A percentile compares a stretch with the other conserved stretches of the same genome.
Evolutionary conservation across 345 rosid genomes (phyloP).

Genomic region (Jatropha curcas): DNA sequence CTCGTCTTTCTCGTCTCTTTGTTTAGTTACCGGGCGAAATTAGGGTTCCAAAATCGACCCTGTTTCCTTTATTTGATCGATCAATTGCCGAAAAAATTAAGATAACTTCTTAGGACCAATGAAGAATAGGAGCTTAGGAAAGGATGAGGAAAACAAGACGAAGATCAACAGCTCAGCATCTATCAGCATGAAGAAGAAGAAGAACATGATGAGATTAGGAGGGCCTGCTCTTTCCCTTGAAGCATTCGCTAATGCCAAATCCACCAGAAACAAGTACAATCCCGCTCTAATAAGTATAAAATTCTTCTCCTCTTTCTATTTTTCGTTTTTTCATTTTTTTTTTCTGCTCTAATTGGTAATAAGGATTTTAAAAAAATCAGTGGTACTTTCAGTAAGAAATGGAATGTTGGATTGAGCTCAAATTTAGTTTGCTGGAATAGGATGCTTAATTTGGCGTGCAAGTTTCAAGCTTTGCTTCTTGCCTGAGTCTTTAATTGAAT

Average conservation of each 20-base stretch:
- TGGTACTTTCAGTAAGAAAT: background rate
- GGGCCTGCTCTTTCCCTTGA: conserved; percentile 84
- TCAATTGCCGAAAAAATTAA: background rate
- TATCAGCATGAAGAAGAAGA: conserved; percentile 28
- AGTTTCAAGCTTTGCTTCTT: background rate
- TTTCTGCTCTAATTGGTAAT: background rate
- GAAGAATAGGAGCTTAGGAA: conserved; percentile 34
- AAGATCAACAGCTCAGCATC: conserved; percentile 25
- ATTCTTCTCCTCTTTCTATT: background rate
- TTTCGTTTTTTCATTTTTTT: background rate
- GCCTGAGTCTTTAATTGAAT: background rate
- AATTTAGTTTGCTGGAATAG: no score
- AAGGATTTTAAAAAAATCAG: background rate
- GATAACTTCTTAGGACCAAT: conserved; percentile 11
- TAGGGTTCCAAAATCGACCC: conserved; percentile 1
- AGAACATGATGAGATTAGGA: conserved; percentile 71
- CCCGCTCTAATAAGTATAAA: conserved; percentile 62
- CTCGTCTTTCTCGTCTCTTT: no score
- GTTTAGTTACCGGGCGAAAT: background rate
- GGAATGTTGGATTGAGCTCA: no score
- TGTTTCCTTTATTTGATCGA: background rate
- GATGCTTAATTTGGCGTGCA: background rate
- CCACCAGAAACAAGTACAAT: conserved; percentile 47
- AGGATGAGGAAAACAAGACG: conserved; percentile 8
- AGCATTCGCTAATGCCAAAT: conserved; percentile 70